Conservation (phyloP, 2,329 filamentous ascomycete species). For the Aspergillus ruber region DNA sequence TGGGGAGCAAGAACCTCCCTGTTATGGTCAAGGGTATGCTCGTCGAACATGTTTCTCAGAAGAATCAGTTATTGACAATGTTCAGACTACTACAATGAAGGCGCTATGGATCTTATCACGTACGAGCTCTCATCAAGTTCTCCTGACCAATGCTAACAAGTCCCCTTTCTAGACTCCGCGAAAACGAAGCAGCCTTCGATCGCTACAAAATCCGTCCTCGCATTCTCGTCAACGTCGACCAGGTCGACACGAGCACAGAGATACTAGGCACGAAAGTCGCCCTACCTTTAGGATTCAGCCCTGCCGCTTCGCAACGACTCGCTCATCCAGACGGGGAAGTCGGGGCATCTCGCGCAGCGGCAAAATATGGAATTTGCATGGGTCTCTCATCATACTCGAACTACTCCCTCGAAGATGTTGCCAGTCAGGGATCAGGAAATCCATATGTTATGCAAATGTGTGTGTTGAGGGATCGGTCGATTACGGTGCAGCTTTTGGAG, state of each 20-base stretch:
- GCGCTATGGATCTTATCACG: conserved; percentile 51
- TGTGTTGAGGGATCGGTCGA: conserved; percentile 44
- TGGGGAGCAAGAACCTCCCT: conserved; percentile 34
- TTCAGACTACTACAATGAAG: conserved; percentile 53
- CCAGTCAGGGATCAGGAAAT: conserved; percentile 33
- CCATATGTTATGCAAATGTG: conserved; percentile 52
- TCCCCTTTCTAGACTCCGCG: conserved; percentile 31
- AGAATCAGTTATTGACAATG: neutral
- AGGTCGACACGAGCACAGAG: conserved; percentile 39
- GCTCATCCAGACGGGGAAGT: conserved; percentile 49
- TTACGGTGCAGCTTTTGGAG: conserved; percentile 37
- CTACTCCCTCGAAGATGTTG: conserved; percentile 42
- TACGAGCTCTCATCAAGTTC: conserved; percentile 7
- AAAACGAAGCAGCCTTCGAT: conserved; percentile 50
- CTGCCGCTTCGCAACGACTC: conserved; percentile 48
- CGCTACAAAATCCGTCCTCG: conserved; percentile 46
- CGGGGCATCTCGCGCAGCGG: conserved; percentile 44
- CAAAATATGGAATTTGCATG: conserved; percentile 40
- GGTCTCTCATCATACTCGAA: conserved; percentile 45
- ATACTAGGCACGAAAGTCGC: conserved; percentile 40
- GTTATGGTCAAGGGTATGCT: conserved; percentile 32
- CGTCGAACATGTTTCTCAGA: neutral
- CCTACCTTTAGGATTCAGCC: conserved; percentile 50
- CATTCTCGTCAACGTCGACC: conserved; percentile 39
- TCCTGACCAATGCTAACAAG: neutral